Conservation (phyloP, 306 rosid genomes). For the Fragaria ananassa region DNA sequence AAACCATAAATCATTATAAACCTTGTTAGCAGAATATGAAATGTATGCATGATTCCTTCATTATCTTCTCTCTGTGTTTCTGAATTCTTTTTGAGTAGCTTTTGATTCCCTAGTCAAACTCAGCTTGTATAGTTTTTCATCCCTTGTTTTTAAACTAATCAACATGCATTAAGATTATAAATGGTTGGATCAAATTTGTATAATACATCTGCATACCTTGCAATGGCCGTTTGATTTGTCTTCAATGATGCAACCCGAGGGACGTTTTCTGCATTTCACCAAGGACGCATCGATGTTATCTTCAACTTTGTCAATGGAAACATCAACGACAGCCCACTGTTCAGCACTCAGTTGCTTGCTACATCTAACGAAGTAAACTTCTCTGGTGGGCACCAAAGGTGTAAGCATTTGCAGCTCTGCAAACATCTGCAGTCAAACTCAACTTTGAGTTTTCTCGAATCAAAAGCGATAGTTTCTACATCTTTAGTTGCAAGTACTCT, state of each 20-base stretch:
- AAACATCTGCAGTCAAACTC: constrained; percentile 65
- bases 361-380: constrained; percentile 77
- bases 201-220: constrained; percentile 47
- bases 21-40: neutral
- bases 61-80: constrained; percentile 25
- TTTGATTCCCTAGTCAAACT: constrained; percentile 29
- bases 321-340: constrained; percentile 88
- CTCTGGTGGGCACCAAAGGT: constrained; percentile 89
- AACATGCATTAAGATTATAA: neutral
- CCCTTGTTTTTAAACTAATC: constrained; percentile 11
- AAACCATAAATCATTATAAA: constrained; percentile 8
- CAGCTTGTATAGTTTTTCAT: constrained; percentile 18
- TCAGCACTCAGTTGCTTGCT: constrained; percentile 79
- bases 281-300: constrained; percentile 75
- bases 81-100: constrained; percentile 28
- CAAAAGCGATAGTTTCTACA: neutral
- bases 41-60: constrained; percentile 7
- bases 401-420: constrained; percentile 95
- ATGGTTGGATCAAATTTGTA: neutral
- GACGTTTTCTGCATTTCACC: constrained; percentile 86
- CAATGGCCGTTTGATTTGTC: constrained; percentile 94
- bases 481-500: neutral
- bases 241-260: constrained; percentile 94
- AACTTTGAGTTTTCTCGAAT: neutral
- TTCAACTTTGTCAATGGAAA: constrained; percentile 86